phyloP scores from a whole-genome alignment of 768 basidiomycete species.

The Rhodocollybia butyracea region DNA sequence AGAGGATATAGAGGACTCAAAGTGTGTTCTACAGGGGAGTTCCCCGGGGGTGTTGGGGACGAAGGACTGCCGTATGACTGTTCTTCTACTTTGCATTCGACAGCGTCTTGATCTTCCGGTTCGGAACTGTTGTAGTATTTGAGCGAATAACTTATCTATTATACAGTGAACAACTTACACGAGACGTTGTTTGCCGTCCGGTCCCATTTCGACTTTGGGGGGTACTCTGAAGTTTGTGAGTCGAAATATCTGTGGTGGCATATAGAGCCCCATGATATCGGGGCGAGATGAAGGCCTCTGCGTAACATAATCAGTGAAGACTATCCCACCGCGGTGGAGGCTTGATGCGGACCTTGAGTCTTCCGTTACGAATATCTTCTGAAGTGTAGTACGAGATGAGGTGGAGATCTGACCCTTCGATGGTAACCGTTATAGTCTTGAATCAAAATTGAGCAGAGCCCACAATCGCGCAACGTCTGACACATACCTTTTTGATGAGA shows the following conservation, averaged over 20 bases:
- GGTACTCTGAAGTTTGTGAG: constrained; percentile 82
- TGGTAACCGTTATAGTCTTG: constrained; percentile 83
- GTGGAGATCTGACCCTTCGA: constrained; percentile 78
- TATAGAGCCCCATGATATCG: constrained; percentile 70
- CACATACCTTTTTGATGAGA: constrained; percentile 73
- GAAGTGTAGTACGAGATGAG: constrained; percentile 83
- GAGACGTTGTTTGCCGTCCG: constrained; percentile 64
- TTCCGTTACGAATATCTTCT: constrained; percentile 70
- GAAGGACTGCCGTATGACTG: constrained; percentile 38
- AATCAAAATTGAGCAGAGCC: not conserved
- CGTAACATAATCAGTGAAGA: constrained; percentile 7
- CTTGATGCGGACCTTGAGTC: constrained; percentile 43
- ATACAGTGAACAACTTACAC: constrained; percentile 42
- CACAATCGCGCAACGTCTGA: not conserved
- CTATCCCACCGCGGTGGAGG: not conserved
- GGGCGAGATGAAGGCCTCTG: constrained; percentile 65
- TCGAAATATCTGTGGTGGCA: constrained; percentile 76
- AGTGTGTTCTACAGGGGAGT: constrained; percentile 33
- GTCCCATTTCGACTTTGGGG: constrained; percentile 71
- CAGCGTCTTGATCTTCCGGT: constrained; percentile 40
- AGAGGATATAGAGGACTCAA: constrained; percentile 30
- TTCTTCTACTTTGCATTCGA: constrained; percentile 50
- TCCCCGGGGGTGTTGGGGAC: constrained; percentile 23
- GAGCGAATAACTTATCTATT: not conserved
- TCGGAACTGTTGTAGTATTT: constrained; percentile 28